These are phyloP conservation scores for Didymosphaeria variabile DNA, from an alignment of 2,329 filamentous ascomycete genomes.

Conservation along the genomic window DNA sequence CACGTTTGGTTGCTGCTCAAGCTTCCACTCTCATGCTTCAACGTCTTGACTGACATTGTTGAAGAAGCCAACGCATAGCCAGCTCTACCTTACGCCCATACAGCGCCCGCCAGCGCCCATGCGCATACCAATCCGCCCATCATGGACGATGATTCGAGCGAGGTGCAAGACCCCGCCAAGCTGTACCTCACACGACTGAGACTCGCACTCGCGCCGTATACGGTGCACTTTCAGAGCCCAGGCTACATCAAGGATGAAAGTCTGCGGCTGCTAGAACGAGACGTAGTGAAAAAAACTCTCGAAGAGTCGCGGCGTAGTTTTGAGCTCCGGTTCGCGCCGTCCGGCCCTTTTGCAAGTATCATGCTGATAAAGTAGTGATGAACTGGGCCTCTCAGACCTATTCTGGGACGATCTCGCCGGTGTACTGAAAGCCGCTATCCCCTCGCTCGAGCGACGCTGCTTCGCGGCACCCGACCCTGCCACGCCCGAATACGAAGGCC, in stretches of 20 bases:
- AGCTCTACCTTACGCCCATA: background rate
- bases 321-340: slow-evolving; percentile 58
- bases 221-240: slow-evolving; percentile 67
- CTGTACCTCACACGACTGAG: slow-evolving; percentile 56
- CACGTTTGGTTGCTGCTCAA: background rate
- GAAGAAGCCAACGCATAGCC: background rate
- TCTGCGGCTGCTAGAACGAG: slow-evolving; percentile 64
- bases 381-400: slow-evolving; percentile 64
- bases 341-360: background rate
- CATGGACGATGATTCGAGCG: slow-evolving; percentile 25
- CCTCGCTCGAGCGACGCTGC: slow-evolving; percentile 68
- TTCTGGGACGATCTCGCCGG: slow-evolving; percentile 69
- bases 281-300: slow-evolving; percentile 67
- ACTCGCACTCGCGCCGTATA: slow-evolving; percentile 58
- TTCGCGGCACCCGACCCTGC: slow-evolving; percentile 68
- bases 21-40: background rate
- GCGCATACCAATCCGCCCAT: slow-evolving; percentile 1
- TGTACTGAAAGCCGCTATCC: slow-evolving; percentile 67
- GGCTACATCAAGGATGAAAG: slow-evolving; percentile 68
- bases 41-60: background rate
- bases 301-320: slow-evolving; percentile 66
- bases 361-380: slow-evolving; percentile 53
- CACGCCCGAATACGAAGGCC: slow-evolving; percentile 65
- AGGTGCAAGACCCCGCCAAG: slow-evolving; percentile 29
- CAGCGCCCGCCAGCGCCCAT: slow-evolving; percentile 8